Evolutionary conservation across 1,284 basidiomycete species (phyloP), one percentile per base, ranked within the genome.

Genomic region (Grifola frondosa): DNA sequence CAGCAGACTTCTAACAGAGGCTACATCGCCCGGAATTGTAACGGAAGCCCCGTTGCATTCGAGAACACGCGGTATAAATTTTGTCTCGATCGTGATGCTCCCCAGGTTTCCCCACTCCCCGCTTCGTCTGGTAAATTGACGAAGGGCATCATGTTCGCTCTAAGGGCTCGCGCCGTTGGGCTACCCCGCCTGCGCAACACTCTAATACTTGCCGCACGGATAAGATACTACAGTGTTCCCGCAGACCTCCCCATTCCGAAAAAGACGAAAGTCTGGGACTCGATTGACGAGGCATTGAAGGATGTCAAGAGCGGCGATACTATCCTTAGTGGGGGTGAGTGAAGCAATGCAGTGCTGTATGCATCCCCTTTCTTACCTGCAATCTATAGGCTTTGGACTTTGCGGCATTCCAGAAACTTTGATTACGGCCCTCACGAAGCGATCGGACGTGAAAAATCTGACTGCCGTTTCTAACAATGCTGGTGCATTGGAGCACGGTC

Each of bases 401-500:
- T 81, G 81, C 47, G 85, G 85, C 37, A 79, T 86, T 37, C 85
- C 85, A 55, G 92, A 95, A 65, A 93, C 92, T 0, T 74, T 97
- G 37, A 84, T 97, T 42, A 69, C 70, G 17, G 92, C 92, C 3
- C 69, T 97, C 40, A 67, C 78, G 22, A 81, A 79, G 57, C 79
- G 88, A 37, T 75, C 75, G 39, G 85, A 91, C 37, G 76, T 96
- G 36, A 69, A 66, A 38, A 73, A 82, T 57, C 70, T 97, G 40
- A 91, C 83, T 25, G 89, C 85, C 41, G 85, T 95, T 25, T 93
- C 91, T n/a, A 95, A 95, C 67, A 95, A 95, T 65, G 88, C 90
- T 37, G 92, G 92, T 34, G 74, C 79, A 17, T 80, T 79, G 22
- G 80, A 88, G 44, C 81, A 74, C 31, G 92, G 92, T 44, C 75